Percentiles rank a stretch among this genome's conserved stretches.
Conservation (phyloP, 768 basidiomycete species). For the Boletellus ananiceps region DNA sequence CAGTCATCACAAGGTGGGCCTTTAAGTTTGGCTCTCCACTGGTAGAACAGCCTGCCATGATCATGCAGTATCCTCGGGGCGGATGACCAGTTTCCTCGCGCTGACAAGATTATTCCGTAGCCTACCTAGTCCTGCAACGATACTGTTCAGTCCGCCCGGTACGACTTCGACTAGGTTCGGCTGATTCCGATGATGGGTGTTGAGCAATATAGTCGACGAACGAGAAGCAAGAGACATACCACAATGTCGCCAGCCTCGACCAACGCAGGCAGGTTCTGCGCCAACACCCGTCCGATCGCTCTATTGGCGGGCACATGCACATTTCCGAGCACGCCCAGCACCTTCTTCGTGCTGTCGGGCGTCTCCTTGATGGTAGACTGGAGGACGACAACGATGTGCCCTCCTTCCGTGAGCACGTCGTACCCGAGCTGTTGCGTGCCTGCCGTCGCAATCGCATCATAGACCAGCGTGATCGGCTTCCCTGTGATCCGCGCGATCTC, state of each 20-base stretch:
- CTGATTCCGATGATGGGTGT: not conserved
- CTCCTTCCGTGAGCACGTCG: slow-evolving; percentile 30
- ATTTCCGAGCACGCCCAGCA: slow-evolving; percentile 8
- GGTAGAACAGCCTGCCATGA: not conserved
- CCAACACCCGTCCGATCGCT: slow-evolving; percentile 13
- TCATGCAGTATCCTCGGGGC: slow-evolving; percentile 29
- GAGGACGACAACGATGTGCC: slow-evolving; percentile 21
- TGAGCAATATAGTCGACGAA: not conserved
- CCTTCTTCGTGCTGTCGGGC: slow-evolving; percentile 15
- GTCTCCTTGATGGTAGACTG: slow-evolving; percentile 8
- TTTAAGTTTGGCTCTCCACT: not conserved
- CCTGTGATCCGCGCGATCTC: slow-evolving; percentile 11
- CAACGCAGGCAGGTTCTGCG: slow-evolving; percentile 8
- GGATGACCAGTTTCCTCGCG: slow-evolving; percentile 26
- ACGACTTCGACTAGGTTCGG: slow-evolving; percentile 28
- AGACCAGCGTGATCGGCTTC: slow-evolving; percentile 10
- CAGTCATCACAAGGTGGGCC: not conserved
- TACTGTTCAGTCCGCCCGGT: slow-evolving; percentile 35
- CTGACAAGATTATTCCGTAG: slow-evolving; percentile 36
- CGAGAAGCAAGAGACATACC: slow-evolving; percentile 1
- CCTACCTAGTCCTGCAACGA: slow-evolving; percentile 31
- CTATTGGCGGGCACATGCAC: slow-evolving; percentile 11
- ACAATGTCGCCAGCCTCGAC: slow-evolving; percentile 16
- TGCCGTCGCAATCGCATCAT: slow-evolving; percentile 25
- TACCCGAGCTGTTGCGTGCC: slow-evolving; percentile 34